Evolutionary conservation across 1,284 basidiomycete genomes (phyloP).

Genomic region (Cryptococcus sp.): DNA sequence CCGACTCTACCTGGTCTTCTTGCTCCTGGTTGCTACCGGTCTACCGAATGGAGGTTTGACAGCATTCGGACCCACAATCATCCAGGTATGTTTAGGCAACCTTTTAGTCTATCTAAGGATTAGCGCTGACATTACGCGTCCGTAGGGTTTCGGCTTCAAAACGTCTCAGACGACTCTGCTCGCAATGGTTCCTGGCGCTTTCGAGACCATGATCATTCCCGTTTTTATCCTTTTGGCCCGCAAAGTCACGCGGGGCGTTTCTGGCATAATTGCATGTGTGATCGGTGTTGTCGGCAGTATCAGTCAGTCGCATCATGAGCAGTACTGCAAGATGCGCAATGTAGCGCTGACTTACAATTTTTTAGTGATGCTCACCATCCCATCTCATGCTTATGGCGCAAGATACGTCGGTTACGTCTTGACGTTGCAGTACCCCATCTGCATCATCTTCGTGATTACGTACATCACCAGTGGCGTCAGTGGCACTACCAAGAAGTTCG

Average conservation of each 20-base stretch:
- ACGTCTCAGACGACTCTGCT: slow-evolving; percentile 37
- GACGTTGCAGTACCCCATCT: slow-evolving; percentile 9
- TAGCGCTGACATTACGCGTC: too few species aligned
- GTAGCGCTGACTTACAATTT: neutral
- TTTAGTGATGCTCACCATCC: slow-evolving; percentile 9
- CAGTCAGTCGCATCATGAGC: slow-evolving; percentile 3
- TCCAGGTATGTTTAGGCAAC: slow-evolving; percentile 12
- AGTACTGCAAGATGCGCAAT: neutral
- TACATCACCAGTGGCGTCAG: slow-evolving; percentile 8
- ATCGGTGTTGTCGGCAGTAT: slow-evolving; percentile 11
- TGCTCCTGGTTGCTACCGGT: slow-evolving; percentile 19
- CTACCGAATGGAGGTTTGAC: slow-evolving; percentile 23
- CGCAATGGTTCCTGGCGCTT: slow-evolving; percentile 37
- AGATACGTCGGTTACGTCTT: slow-evolving; percentile 13
- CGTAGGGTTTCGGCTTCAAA: slow-evolving; percentile 32
- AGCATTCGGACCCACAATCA: slow-evolving; percentile 41
- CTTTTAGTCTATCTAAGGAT: too few species aligned
- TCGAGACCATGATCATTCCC: slow-evolving; percentile 34
- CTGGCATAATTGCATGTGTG: slow-evolving; percentile 18
- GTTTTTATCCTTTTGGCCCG: slow-evolving; percentile 30
- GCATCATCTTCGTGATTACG: slow-evolving; percentile 12
- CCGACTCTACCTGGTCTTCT: slow-evolving; percentile 23
- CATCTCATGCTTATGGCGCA: neutral
- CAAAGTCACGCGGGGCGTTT: slow-evolving; percentile 28
- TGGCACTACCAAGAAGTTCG: slow-evolving; percentile 18